Evolutionary conservation across 495 filamentous ascomycete species (phyloP).

Genomic region (Aspergillus baeticus): DNA sequence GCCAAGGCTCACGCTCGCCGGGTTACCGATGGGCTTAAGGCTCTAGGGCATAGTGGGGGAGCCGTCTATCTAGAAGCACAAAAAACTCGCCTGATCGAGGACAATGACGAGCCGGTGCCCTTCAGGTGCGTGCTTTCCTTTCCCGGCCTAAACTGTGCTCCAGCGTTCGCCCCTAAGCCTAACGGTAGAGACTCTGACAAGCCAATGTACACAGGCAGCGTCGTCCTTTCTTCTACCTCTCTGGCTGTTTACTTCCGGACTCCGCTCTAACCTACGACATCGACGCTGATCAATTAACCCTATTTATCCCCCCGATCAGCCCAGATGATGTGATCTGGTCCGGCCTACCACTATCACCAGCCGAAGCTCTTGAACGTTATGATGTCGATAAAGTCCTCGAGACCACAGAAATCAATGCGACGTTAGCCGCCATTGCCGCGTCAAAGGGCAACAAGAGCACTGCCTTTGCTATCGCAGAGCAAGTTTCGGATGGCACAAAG

Average conservation of each 20-base stretch:
- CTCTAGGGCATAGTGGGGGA: slow-evolving; percentile 32
- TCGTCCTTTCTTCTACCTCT: slow-evolving; percentile 92
- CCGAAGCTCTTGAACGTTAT: slow-evolving; percentile 73
- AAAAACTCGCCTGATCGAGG: slow-evolving; percentile 72
- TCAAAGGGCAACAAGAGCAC: slow-evolving; percentile 47
- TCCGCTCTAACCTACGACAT: slow-evolving; percentile 82
- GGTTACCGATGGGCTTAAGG: slow-evolving; percentile 71
- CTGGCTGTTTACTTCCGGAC: slow-evolving; percentile 81
- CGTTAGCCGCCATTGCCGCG: slow-evolving; percentile 48
- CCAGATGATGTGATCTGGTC: slow-evolving; percentile 94
- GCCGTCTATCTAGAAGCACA: slow-evolving; percentile 84
- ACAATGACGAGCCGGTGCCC: slow-evolving; percentile 74
- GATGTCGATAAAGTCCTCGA: slow-evolving; percentile 78
- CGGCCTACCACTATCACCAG: slow-evolving; percentile 73
- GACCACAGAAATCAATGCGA: slow-evolving; percentile 67
- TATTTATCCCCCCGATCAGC: slow-evolving; percentile 90
- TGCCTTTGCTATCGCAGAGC: slow-evolving; percentile 69
- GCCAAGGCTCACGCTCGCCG: slow-evolving; percentile 83
- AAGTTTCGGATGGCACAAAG: slow-evolving; percentile 62
- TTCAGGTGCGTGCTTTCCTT: slow-evolving; percentile 62
- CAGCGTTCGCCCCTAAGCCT: not conserved
- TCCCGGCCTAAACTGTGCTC: not conserved
- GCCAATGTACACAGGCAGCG: slow-evolving; percentile 57
- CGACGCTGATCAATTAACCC: slow-evolving; percentile 64
- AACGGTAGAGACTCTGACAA: not conserved